Percentiles rank a stretch among this genome's conserved stretches.
phyloP scores from a whole-genome alignment of 192 early-diverging fungal species.

The Powellomyces hirtus region DNA sequence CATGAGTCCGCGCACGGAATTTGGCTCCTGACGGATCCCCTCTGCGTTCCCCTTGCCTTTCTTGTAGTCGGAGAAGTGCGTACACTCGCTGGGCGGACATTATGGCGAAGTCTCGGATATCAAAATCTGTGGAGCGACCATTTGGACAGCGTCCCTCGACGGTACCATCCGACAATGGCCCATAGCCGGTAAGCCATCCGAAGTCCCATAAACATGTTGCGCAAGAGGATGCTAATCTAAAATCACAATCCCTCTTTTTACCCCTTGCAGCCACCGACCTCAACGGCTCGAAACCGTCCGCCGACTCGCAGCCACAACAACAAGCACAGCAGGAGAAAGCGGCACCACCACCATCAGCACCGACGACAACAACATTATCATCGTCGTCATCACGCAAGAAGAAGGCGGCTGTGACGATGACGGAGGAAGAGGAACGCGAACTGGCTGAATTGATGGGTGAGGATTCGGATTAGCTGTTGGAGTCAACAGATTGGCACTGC shows the following conservation, averaged over 20 bases:
- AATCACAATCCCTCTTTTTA: too few relatives aligned
- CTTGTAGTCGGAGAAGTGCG: conserved; percentile 66
- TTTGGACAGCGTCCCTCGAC: conserved; percentile 84
- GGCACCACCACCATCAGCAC: neutral
- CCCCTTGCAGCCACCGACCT: too few relatives aligned
- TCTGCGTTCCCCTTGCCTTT: neutral
- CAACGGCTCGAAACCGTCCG: too few relatives aligned
- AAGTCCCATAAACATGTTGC: too few relatives aligned
- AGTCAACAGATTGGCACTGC: too few relatives aligned
- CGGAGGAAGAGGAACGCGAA: neutral
- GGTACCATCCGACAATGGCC: conserved; percentile 82
- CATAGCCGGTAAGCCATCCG: conserved; percentile 33
- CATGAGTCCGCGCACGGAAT: too few relatives aligned
- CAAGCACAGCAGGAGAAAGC: neutral
- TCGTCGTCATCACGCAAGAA: neutral
- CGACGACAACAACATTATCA: too few relatives aligned
- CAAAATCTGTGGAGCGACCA: conserved; percentile 50
- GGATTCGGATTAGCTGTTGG: too few relatives aligned
- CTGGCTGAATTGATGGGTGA: conserved; percentile 1
- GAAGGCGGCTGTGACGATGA: neutral
- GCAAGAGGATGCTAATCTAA: neutral
- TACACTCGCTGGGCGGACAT: conserved; percentile 80
- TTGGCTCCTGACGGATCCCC: neutral
- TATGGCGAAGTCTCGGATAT: conserved; percentile 85
- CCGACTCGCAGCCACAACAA: neutral